phyloP scores from a whole-genome alignment of 2,329 filamentous ascomycete species.

The Fusarium redolens region DNA sequence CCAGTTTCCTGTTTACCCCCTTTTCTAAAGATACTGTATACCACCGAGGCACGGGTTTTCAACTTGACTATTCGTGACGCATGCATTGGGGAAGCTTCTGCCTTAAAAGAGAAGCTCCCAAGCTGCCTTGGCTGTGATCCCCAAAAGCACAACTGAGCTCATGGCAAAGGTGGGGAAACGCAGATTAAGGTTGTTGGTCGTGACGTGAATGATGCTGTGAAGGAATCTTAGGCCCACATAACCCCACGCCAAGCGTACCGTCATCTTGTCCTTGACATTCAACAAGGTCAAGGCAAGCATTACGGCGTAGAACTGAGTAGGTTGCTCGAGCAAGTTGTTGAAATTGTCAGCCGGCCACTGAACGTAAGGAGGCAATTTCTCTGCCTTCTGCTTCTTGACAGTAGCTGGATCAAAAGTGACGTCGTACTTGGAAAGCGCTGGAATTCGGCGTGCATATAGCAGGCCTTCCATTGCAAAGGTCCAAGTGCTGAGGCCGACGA shows the following conservation, averaged over 20 bases:
- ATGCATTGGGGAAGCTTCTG: no score
- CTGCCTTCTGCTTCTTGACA: not conserved
- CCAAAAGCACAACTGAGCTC: not conserved
- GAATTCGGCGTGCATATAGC: not conserved
- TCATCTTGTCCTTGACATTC: not conserved
- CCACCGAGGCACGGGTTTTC: not conserved
- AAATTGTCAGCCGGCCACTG: not conserved
- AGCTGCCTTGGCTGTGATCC: not conserved
- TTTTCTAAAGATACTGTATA: not conserved
- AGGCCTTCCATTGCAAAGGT: not conserved
- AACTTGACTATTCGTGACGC: rapidly evolving
- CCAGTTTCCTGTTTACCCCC: not conserved
- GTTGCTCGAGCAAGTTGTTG: conserved; percentile 1
- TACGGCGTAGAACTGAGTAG: not conserved
- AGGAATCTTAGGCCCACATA: not conserved
- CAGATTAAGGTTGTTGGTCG: not conserved
- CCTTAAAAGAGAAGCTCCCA: not conserved
- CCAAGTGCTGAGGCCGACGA: not conserved
- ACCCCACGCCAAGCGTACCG: not conserved
- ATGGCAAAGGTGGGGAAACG: not conserved
- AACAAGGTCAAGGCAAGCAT: not conserved
- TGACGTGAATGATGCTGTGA: not conserved
- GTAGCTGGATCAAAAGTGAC: not conserved
- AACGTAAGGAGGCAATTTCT: not conserved
- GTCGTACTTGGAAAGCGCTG: not conserved